Conservation (phyloP, 2,329 filamentous ascomycete genomes). For the Paraphoma chrysanthemicola region DNA sequence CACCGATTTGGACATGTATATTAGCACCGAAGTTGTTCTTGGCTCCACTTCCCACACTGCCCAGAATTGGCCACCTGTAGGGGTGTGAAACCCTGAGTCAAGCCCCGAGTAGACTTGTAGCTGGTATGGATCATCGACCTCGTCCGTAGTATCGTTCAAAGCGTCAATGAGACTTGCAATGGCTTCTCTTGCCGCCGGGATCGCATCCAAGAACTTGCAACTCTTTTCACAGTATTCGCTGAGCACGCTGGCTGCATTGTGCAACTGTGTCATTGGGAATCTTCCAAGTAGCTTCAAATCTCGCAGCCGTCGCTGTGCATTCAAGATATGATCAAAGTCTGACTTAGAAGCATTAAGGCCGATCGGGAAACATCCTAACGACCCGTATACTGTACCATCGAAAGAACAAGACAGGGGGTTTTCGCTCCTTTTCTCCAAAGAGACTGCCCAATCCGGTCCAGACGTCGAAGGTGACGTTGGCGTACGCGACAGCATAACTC, state of each 20-base stretch:
- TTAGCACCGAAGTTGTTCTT: slow-evolving; percentile 32
- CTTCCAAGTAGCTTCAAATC: slow-evolving; percentile 38
- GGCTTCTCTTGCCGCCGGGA: slow-evolving; percentile 30
- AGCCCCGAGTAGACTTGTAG: slow-evolving; percentile 42
- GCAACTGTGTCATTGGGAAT: slow-evolving; percentile 31
- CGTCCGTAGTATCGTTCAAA: slow-evolving; percentile 30
- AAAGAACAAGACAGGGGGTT: slow-evolving; percentile 44
- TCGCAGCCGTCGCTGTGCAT: slow-evolving; percentile 39
- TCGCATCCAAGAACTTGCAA: slow-evolving; percentile 22
- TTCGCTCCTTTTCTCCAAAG: slow-evolving; percentile 27
- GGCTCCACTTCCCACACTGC: slow-evolving; percentile 42
- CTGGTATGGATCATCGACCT: slow-evolving; percentile 36
- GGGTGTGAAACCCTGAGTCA: slow-evolving; percentile 48
- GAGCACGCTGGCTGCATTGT: slow-evolving; percentile 22
- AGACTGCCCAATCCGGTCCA: slow-evolving; percentile 37
- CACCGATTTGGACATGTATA: slow-evolving; percentile 47
- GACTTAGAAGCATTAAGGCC: slow-evolving; percentile 38
- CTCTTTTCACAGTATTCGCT: slow-evolving; percentile 19
- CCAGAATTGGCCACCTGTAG: slow-evolving; percentile 44
- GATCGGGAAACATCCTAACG: slow-evolving; percentile 46
- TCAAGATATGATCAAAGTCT: slow-evolving; percentile 42
- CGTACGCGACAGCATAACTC: slow-evolving; percentile 23
- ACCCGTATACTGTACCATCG: slow-evolving; percentile 32
- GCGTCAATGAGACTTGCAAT: slow-evolving; percentile 30
- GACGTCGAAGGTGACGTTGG: slow-evolving; percentile 24